Conservation (phyloP, 1,139 yeast genomes). For the Fermentozyma sake region DNA sequence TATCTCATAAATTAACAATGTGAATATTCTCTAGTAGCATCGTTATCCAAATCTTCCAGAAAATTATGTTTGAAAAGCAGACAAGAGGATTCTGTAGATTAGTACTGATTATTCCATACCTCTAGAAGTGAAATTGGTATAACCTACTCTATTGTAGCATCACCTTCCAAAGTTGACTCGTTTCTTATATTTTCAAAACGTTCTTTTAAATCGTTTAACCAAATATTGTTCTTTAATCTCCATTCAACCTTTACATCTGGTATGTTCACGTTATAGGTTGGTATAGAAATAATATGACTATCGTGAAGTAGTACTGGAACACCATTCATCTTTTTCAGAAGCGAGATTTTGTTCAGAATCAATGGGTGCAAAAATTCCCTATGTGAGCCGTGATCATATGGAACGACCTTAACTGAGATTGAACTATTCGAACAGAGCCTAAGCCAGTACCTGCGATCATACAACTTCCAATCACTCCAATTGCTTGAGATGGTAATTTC, state of each 20-base stretch:
- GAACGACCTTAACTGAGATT: background rate
- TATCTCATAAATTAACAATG: too few relatives aligned
- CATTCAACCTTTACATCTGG: conserved; percentile 1
- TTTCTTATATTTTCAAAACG: too few relatives aligned
- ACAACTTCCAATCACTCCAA: conserved; percentile 26
- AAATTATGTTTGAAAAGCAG: too few relatives aligned
- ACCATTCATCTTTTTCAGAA: conserved; percentile 1
- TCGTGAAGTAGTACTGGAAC: conserved; percentile 1
- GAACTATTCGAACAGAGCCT: background rate
- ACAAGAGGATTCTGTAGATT: too few relatives aligned
- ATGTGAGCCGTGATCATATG: conserved; percentile 1
- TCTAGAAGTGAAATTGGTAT: too few relatives aligned
- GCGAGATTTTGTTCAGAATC: background rate
- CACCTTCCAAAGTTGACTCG: too few relatives aligned
- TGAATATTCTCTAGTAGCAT: too few relatives aligned
- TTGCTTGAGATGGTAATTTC: conserved; percentile 3
- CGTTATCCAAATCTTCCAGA: too few relatives aligned
- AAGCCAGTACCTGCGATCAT: conserved; percentile 6
- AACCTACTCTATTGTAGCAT: too few relatives aligned
- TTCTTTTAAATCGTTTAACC: too few relatives aligned
- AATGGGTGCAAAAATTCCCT: background rate
- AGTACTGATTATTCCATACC: too few relatives aligned
- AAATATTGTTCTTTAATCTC: conserved; percentile 2
- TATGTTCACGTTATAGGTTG: conserved; percentile 2
- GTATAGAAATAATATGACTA: background rate